Base-by-base conservation (phyloP, 75 land plant genomes). In the Pinus albicaulis region DNA sequence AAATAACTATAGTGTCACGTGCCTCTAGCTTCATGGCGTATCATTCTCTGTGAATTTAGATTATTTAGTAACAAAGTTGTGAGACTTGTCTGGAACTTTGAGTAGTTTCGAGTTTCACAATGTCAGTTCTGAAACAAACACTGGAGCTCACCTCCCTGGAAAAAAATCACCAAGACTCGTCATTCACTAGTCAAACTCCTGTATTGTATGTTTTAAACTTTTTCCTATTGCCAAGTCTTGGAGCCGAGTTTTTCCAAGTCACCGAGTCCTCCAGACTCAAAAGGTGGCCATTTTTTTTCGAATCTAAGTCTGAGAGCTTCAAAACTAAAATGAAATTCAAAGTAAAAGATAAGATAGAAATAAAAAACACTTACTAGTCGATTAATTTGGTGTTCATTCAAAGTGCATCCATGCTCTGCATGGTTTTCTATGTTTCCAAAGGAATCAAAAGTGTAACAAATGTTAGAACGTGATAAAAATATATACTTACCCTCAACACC, bases 301-400 rank as follows among this genome's bases (percentile, higher is more conserved):
- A 60, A 7, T 60, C 3, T 6, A 4, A 60, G 3, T 60, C 4
- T 3, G 3, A 41, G 7, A 41, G 7, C 7, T 41, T 41, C 44
- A 41, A 41, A 41, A 41, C 2, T 6, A 41, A 3, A 3, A 41
- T 4, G 5, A 6, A 31, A 41, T 0, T 0, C 5, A 41, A 0
- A 41, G 5, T 0, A 11, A 20, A 60, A 5, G 11, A 6, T 6
- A 20, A 60, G 5, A 60, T 20, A 34, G 28, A 26, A 58, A 58
- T 7, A 41, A 41, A 23, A 17, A 6, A 64, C 56, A 78, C 55
- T 92, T 95, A 3, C 38, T 88, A 95, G 77, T 81, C 95, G 86
- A 72, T 83, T 96, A 24, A 96, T 95, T 78, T 96, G 95, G 85
- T 92, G 95, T 66, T 96, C 99, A 79, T 96, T 96, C 36, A 96